Conservation (phyloP, 2,329 filamentous ascomycete species). For the Claviceps spartinae region DNA sequence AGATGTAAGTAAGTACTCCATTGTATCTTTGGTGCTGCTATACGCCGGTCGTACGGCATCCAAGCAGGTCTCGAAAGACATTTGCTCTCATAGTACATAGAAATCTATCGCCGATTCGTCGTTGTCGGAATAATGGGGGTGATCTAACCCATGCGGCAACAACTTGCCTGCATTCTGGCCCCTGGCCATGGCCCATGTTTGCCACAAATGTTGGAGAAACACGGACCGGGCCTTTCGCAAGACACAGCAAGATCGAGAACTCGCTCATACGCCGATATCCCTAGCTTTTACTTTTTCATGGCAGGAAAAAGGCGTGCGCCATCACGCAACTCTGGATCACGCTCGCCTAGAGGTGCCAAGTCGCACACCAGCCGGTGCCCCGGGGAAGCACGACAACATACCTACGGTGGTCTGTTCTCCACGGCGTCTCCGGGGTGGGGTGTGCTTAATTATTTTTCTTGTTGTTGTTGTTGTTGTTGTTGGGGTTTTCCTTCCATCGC, state of each 20-base stretch:
- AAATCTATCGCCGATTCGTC: constrained; percentile 3
- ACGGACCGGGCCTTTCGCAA: constrained; percentile 8
- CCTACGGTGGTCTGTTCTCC: constrained; percentile 4
- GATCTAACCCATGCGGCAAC: constrained; percentile 5
- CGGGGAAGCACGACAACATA: background rate
- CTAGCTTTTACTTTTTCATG: background rate
- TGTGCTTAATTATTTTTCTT: background rate
- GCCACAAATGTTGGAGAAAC: constrained; percentile 5
- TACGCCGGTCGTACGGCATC: constrained; percentile 7
- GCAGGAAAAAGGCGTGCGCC: background rate
- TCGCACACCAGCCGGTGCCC: background rate
- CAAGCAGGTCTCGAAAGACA: constrained; percentile 3
- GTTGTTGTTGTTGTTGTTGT: background rate
- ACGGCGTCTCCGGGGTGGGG: constrained; percentile 3
- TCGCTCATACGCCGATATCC: constrained; percentile 3
- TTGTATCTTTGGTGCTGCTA: constrained; percentile 5
- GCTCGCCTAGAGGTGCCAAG: background rate
- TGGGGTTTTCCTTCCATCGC: background rate
- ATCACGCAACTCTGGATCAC: background rate
- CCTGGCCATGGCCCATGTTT: constrained; percentile 5
- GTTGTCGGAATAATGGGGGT: constrained; percentile 1
- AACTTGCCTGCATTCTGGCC: constrained; percentile 1
- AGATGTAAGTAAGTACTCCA: background rate
- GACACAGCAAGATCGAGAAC: constrained; percentile 3
- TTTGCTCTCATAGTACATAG: constrained; percentile 3